Percentiles rank a stretch among this genome's conserved stretches.
Evolutionary conservation across 2,329 filamentous ascomycete species (phyloP).

Genomic region (Fusarium udum): DNA sequence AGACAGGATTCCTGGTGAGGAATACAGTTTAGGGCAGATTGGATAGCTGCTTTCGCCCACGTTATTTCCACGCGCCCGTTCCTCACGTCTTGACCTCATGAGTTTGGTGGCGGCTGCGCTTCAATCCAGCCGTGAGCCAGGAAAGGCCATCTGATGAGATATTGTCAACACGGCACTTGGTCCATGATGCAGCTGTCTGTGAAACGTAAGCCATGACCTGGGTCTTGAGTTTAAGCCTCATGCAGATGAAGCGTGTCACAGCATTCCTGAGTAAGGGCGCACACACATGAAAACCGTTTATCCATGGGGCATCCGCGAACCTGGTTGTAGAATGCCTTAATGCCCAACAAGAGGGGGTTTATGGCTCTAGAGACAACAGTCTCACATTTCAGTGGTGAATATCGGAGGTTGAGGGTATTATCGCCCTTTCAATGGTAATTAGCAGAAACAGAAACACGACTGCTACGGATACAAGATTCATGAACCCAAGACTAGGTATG

Average conservation of each 20-base stretch:
- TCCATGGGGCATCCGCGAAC: conserved; percentile 2
- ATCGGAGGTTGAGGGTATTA: background rate
- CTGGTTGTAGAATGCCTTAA: conserved; percentile 1
- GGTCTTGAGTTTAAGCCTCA: conserved; percentile 19
- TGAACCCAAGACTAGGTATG: conserved; percentile 7
- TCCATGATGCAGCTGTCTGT: conserved; percentile 5
- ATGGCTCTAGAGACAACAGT: conserved; percentile 4
- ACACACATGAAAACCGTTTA: conserved; percentile 17
- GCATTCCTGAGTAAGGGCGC: conserved; percentile 7
- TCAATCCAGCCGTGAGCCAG: conserved; percentile 7
- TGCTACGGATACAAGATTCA: conserved; percentile 1
- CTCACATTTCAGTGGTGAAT: conserved; percentile 2
- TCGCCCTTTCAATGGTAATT: background rate
- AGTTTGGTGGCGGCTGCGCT: conserved; percentile 5
- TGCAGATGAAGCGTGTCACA: conserved; percentile 21
- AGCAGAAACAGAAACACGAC: conserved; percentile 10
- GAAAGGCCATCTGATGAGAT: background rate
- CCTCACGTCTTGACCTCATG: background rate
- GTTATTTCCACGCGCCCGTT: conserved; percentile 20
- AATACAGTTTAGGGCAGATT: background rate
- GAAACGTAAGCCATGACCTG: conserved; percentile 18
- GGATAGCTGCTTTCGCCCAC: background rate
- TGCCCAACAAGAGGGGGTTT: background rate
- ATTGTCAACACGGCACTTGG: conserved; percentile 8
- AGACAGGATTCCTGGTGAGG: background rate